Base-by-base conservation (phyloP, 352 stramenopile species). In the Globisporangium abappressorium region DNA sequence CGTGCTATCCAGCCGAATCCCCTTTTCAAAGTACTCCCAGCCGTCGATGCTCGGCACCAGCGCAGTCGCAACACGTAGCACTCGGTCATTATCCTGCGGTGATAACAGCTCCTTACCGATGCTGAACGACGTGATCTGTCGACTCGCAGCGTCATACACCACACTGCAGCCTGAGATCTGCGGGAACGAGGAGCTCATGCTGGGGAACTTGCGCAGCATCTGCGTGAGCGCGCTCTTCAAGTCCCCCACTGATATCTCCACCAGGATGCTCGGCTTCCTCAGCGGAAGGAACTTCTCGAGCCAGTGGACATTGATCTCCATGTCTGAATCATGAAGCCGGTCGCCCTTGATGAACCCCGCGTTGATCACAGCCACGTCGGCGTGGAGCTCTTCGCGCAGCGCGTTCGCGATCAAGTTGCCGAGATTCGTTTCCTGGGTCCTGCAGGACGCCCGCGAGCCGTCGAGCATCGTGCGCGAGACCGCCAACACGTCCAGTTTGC, bases 331-430 rank as follows among this genome's bases (percentile, higher is more conserved):
- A 65, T 93, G 84, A 11, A 90, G 61, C 24, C 62, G 18, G 58
- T 97, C 88, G 30, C 85, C 88, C 69, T 93, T 89, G 64, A 97
- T 92, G 57, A 90, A 87, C 1, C 80, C 85, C n/a, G 83, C 90
- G 64, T 95, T 90, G 64, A 96, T 70, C 30, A 95, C 69, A 3
- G 77, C 87, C 30, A 93, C 65, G 38, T 91, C 78, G 20, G 76
- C 67, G 7, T 68, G 43, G 46, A 97, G 72, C 49, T 84, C 71
- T 63, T 80, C 65, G 7, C 79, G 80, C 49, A 97, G 70, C 30
- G 86, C 78, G 70, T 97, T 87, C 7, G 89, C 76, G 5, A 95
- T 65, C 18, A 97, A 67, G 68, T 95, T 94, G 34, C 82, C 85
- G n/a, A 90, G 67, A 54, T 89, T 92, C 62, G 82, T 79, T 70